Evolutionary conservation across 1,284 basidiomycete genomes (phyloP).

Genomic region (Naganishia liquefaciens): DNA sequence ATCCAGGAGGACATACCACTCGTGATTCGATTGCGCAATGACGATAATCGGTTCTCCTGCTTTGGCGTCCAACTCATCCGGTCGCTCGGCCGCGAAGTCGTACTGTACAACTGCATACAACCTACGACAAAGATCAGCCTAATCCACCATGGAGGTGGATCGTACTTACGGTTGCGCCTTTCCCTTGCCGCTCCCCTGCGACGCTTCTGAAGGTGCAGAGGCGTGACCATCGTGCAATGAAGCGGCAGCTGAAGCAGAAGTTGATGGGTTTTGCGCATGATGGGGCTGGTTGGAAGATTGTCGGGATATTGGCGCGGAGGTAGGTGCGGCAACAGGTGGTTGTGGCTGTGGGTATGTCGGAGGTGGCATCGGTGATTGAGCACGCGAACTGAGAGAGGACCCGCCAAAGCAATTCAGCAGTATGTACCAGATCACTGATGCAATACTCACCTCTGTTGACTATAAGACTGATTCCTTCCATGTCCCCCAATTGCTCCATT

Average conservation of each 20-base stretch:
- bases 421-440: neutral
- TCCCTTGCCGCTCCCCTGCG: conserved; percentile 11
- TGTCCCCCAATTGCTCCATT: conserved; percentile 4
- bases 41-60: conserved; percentile 89
- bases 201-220: conserved; percentile 6
- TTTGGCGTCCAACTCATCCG: conserved; percentile 94
- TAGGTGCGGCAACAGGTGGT: neutral
- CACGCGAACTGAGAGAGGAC: conserved; percentile 6
- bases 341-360: neutral
- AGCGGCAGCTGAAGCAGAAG: conserved; percentile 2
- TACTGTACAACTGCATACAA: conserved; percentile 90
- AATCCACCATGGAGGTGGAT: neutral
- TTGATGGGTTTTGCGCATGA: neutral
- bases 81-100: conserved; percentile 89
- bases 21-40: conserved; percentile 56
- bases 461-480: conserved; percentile 18
- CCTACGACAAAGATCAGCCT: neutral
- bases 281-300: conserved; percentile 26
- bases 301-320: conserved; percentile 8
- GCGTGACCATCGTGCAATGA: conserved; percentile 13
- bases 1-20: conserved; percentile 48
- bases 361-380: conserved; percentile 18
- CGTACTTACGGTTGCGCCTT: conserved; percentile 27
- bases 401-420: neutral
- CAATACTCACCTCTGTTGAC: conserved; percentile 24